A percentile compares a stretch with the other conserved stretches of the same genome.
These are phyloP conservation scores for Pseudopithomyces maydicus DNA, from an alignment of 2,329 filamentous ascomycete species.

Conservation along the genomic window DNA sequence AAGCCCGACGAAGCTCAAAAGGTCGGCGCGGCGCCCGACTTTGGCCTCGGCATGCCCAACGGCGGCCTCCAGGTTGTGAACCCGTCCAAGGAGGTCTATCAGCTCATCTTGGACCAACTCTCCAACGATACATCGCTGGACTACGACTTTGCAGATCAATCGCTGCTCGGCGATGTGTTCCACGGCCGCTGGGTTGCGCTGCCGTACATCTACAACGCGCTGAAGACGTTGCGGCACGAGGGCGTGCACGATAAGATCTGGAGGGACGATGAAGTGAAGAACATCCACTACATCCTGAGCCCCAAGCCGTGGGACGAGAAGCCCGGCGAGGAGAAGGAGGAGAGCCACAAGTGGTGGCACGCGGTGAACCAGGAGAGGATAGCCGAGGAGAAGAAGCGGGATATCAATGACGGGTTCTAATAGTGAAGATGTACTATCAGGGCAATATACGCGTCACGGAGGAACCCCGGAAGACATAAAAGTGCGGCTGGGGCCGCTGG, in stretches of 20 bases:
- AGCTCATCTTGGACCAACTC: conserved; percentile 56
- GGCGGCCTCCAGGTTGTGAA: conserved; percentile 67
- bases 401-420: conserved; percentile 59
- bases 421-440: not conserved
- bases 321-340: conserved; percentile 50
- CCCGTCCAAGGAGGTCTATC: conserved; percentile 59
- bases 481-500: no score
- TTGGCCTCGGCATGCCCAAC: conserved; percentile 64
- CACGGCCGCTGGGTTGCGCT: conserved; percentile 62
- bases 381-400: conserved; percentile 52
- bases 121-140: conserved; percentile 50
- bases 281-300: conserved; percentile 65
- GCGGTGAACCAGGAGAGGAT: conserved; percentile 56
- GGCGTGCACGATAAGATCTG: conserved; percentile 64
- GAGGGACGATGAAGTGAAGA: conserved; percentile 65
- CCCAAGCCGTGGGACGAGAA: conserved; percentile 69
- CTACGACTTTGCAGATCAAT: conserved; percentile 67
- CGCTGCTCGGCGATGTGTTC: conserved; percentile 62
- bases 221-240: conserved; percentile 63
- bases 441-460: not conserved
- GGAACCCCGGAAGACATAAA: no score
- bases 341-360: conserved; percentile 65
- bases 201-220: conserved; percentile 66
- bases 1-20: conserved; percentile 57
- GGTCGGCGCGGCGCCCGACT: conserved; percentile 54